Evolutionary conservation across 2,329 filamentous ascomycete genomes (phyloP), one percentile per base, ranked within the genome.

Genomic region (Dactylonectria estremocensis): DNA sequence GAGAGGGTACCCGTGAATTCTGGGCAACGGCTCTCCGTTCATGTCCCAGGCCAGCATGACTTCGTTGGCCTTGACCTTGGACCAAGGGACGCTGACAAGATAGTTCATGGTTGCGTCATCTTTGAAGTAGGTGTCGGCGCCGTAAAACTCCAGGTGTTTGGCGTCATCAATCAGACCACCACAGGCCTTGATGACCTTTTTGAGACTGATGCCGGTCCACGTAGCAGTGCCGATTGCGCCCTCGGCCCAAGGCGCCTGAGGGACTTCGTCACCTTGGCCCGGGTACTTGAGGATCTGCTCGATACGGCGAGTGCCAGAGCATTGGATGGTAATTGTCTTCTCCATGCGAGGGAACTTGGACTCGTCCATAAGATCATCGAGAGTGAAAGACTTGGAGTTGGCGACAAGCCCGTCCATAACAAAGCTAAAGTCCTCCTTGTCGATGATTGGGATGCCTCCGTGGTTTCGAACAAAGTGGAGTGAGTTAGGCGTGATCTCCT

Each of bases 111-210:
- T 84, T 50, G 91, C 80, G 16, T 86, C 84, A 56, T 90, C 88
- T 77, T 93, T 93, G 83, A 93, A 91, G 74, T 94, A 93, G 0
- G 90, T 92, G 64, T 94, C 92, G 1, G 89, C 91, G 0, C 92
- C 92, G 64, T 88, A 90, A 55, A 94, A 86, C 71, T 93, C 91
- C 13, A 93, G 78, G 69, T 94, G 90, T 65, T 89, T 87, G 0
- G 83, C 89, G 2, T 83, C 81, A 11, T 81, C 81, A 1, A 77
- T 69, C 2, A 92, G 79, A 0, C 91, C 91, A 2, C 91, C 92
- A 66, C 91, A 93, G 66, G 89, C 81, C 70, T 93, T 92, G 78
- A 94, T 90, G 2, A 93, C 83, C 72, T 91, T 92, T 75, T 93
- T 92, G 14, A 93, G 81, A 31, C 86, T 89, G 8, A 93, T 86